Base-by-base conservation (phyloP, 2,329 filamentous ascomycete species). In the Nemania sp. region DNA sequence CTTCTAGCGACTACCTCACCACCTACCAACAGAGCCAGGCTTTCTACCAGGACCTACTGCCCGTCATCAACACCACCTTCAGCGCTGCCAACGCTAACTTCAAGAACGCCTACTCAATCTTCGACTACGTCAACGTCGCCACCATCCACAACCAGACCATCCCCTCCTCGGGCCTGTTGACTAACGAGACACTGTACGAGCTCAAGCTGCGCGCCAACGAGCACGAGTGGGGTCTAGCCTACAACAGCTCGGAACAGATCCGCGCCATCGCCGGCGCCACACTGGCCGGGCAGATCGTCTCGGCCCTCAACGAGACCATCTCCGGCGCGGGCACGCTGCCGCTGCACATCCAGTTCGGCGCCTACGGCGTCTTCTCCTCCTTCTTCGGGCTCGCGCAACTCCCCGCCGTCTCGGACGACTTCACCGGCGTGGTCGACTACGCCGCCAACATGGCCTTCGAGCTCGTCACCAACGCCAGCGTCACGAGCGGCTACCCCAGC, bases 181-280 rank as follows among this genome's bases (percentile, higher is more conserved):
- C 89, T 54, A 73, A 82, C 43, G 81, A 84, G 1, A 86, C 86
- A 27, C 83, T 93, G 63, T 77, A 82, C 73, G 88, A 92, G 77
- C 87, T 96, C 64, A 86, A 87, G 73, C 86, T 87, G n/a, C 88
- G 96, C 35, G 94, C 94, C 73, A 89, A 94, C 77, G 82, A 84
- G 66, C 92, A 96, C 79, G 92, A 98, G 79, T 97, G 88, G 84
- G 91, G 90, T 75, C 88, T 96, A 15, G 93, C 93, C 61, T 97
- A 91, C 87, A 95, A 97, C 82, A 80, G 83, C 71, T 91, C 89
- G 80, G 92, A 94, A 75, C 82, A 86, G 52, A 83, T 86, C 72
- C 86, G 88, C 61, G 85, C 88, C 73, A 84, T 90, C 71, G 83
- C 85, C 2, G 88, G 87, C 69, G 80, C 84, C 64, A 86, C 88